Evolutionary conservation across 1,284 basidiomycete genomes (phyloP), one percentile per base, ranked within the genome.

Genomic region (Sanghuangporus baumii): DNA sequence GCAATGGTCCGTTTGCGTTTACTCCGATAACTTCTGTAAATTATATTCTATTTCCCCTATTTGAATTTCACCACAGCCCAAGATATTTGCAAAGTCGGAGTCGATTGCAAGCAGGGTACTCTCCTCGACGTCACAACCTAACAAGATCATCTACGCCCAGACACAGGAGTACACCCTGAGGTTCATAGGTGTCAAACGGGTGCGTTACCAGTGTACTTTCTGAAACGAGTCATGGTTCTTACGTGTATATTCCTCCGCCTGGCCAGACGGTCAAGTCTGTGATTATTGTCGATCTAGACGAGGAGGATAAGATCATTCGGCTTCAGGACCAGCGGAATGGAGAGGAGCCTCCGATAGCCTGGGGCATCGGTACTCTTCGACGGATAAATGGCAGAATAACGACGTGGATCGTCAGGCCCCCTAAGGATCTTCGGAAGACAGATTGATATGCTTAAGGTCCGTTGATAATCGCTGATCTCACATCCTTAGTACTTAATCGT

Each of bases 321-420:
- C 73, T 90, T 60, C 77, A 83, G 51, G 87, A 90, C 66, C 77
- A 84, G 66, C 86, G 87, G 84, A 74, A 81, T 56, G 86, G 85
- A n/a, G 75, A 80, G 59, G 79, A 81, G n/a, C 72, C 80, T 26
- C 80, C 83, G 18, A 76, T 73, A 1, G 71, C 76, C 59, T 82
- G 76, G 69, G 81, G 81, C 18, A 73, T 79, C 5, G 70, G 74
- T 18, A 71, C 77, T 46, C 70, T 87, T 55, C 78, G 86, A 50
- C 74, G 76, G 51, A 56, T 81, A 36, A 82, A 81, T 65, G 85
- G 78, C 6, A 82, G 78, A 67, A 60, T 83, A 7, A 69, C 75
- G 0, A 79, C 83, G 18, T 71, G 69, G 68, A 31, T 72, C 36
- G 66, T 72, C 20, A 52, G 52, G 47, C 66, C 67, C 9, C 61